Conservation (phyloP, 2,329 filamentous ascomycete genomes). For the Exophiala aquamarina region DNA sequence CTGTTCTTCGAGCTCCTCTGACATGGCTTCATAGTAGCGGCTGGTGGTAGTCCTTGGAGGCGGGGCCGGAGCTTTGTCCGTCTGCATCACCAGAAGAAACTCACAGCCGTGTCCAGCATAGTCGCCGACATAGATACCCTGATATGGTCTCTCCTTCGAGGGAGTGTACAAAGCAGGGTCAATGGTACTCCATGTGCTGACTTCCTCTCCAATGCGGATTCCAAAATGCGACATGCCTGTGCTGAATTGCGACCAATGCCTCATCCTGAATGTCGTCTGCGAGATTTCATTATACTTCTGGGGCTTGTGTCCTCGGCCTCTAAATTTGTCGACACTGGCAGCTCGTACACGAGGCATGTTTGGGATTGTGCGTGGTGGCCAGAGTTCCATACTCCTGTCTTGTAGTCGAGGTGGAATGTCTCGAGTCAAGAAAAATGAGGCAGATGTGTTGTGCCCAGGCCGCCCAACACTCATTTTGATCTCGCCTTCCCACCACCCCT, state of each 20-base stretch:
- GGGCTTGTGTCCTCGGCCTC: conserved; percentile 50
- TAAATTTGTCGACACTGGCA: conserved; percentile 45
- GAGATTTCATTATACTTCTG: conserved; percentile 60
- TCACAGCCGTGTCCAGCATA: conserved; percentile 87
- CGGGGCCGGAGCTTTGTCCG: conserved; percentile 52
- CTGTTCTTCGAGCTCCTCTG: conserved; percentile 4
- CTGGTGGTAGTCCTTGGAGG: conserved; percentile 37
- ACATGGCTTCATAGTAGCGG: conserved; percentile 6
- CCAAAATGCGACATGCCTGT: conserved; percentile 37
- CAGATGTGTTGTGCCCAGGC: conserved; percentile 23
- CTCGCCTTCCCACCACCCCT: conserved; percentile 39
- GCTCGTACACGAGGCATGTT: conserved; percentile 58
- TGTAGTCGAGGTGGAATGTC: conserved; percentile 42
- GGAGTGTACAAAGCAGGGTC: conserved; percentile 76
- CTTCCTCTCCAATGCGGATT: conserved; percentile 51
- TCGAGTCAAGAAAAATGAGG: conserved; percentile 66
- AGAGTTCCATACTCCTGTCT: conserved; percentile 54
- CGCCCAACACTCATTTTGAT: conserved; percentile 43
- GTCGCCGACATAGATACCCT: conserved; percentile 90
- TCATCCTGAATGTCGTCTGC: conserved; percentile 69
- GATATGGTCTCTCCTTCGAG: conserved; percentile 75
- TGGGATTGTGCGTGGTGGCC: conserved; percentile 74
- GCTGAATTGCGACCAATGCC: conserved; percentile 71
- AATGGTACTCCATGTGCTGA: conserved; percentile 70
- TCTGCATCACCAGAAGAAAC: conserved; percentile 79